phyloP scores from a whole-genome alignment of 2,329 filamentous ascomycete species.

The Trichoderma pleuroti region DNA sequence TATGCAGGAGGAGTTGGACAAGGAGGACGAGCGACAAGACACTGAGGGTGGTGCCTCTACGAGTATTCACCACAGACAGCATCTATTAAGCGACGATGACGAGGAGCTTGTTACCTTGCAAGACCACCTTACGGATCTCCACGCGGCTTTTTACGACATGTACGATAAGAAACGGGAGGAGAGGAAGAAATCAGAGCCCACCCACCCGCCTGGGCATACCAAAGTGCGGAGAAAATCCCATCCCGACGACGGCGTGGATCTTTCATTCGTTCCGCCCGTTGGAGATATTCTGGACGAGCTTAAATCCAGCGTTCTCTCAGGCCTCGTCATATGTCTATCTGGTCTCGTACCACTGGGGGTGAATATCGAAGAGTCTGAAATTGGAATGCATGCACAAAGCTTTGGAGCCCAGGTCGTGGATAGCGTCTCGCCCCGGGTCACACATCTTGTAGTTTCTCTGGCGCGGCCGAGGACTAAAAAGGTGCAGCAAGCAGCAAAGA shows the following conservation, averaged over 20 bases:
- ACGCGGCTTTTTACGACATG: conserved; percentile 75
- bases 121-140: conserved; percentile 69
- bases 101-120: conserved; percentile 75
- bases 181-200: conserved; percentile 34
- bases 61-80: conserved; percentile 54
- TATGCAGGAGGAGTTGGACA: conserved; percentile 86
- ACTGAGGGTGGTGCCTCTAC: conserved; percentile 27
- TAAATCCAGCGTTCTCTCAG: conserved; percentile 72
- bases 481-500: conserved; percentile 78
- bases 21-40: conserved; percentile 55
- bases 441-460: conserved; percentile 70
- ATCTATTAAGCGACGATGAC: conserved; percentile 84
- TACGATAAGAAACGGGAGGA: conserved; percentile 60
- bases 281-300: conserved; percentile 78
- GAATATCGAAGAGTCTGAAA: conserved; percentile 76
- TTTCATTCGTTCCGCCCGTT: conserved; percentile 70
- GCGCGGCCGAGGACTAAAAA: conserved; percentile 80
- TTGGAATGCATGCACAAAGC: conserved; percentile 78
- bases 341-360: conserved; percentile 82
- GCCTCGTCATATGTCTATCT: conserved; percentile 79
- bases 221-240: conserved; percentile 31
- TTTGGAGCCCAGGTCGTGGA: conserved; percentile 70
- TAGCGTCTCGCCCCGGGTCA: conserved; percentile 59
- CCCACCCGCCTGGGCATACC: conserved; percentile 35
- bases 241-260: conserved; percentile 42